Conservation (phyloP, 768 basidiomycete genomes). For the Tricholoma sp. region DNA sequence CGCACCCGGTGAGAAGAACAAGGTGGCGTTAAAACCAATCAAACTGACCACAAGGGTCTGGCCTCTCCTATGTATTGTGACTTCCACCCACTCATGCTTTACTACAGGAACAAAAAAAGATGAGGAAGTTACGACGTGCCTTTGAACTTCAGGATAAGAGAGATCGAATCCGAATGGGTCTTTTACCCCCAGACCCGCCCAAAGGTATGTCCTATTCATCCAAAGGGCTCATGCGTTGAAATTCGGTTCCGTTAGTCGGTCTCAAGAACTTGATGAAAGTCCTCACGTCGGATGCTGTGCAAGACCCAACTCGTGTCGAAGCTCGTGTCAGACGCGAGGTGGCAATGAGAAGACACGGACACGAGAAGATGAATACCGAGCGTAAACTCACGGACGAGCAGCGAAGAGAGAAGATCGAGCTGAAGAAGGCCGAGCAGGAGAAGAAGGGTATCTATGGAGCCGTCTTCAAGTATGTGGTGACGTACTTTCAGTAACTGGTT, state of each 20-base stretch:
- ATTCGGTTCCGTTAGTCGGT: slow-evolving; percentile 52
- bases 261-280: slow-evolving; percentile 97
- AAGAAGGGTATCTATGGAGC: slow-evolving; percentile 78
- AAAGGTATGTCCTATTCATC: slow-evolving; percentile 55
- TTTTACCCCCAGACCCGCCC: slow-evolving; percentile 90
- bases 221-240: neutral
- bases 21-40: slow-evolving; percentile 72
- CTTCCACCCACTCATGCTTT: neutral
- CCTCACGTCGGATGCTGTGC: slow-evolving; percentile 90
- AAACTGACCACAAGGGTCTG: slow-evolving; percentile 88
- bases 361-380: slow-evolving; percentile 92
- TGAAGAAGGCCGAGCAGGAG: slow-evolving; percentile 83
- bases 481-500: slow-evolving; percentile 1
- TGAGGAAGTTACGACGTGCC: slow-evolving; percentile 83
- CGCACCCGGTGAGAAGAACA: slow-evolving; percentile 81
- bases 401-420: slow-evolving; percentile 78
- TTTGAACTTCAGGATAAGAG: slow-evolving; percentile 91
- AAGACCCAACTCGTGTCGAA: slow-evolving; percentile 97
- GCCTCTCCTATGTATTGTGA: neutral
- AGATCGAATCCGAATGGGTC: slow-evolving; percentile 93
- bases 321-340: slow-evolving; percentile 93
- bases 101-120: slow-evolving; percentile 88
- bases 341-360: slow-evolving; percentile 78
- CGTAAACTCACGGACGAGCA: slow-evolving; percentile 92
- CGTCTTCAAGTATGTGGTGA: slow-evolving; percentile 77